These are phyloP conservation scores for Ogataea sp. DNA, from an alignment of 805 yeast species.

Conservation along the genomic window DNA sequence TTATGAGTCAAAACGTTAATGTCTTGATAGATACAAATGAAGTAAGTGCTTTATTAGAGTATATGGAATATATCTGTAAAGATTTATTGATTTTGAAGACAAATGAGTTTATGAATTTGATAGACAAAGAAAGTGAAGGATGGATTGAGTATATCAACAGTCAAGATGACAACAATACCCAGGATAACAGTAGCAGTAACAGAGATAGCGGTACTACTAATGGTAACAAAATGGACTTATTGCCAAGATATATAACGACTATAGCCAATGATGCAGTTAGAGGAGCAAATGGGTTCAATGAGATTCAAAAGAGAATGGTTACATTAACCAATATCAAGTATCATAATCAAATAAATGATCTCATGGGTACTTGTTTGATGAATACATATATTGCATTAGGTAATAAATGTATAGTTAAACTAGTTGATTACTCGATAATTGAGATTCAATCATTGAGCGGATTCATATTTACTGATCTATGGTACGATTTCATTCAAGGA, in stretches of 20 bases:
- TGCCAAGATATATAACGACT: constrained; percentile 22
- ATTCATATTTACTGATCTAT: constrained; percentile 17
- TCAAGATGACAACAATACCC: not conserved
- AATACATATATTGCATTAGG: constrained; percentile 18
- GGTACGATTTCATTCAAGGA: constrained; percentile 21
- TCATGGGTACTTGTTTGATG: constrained; percentile 8
- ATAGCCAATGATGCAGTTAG: constrained; percentile 23
- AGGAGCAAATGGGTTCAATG: constrained; percentile 21
- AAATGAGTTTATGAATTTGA: constrained; percentile 12
- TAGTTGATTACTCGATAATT: constrained; percentile 16
- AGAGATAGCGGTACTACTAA: too few species aligned
- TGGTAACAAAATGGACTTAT: constrained; percentile 15
- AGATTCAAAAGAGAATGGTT: constrained; percentile 12
- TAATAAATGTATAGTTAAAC: constrained; percentile 17
- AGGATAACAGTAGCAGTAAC: too few species aligned
- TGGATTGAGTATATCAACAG: constrained; percentile 9
- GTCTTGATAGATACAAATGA: constrained; percentile 31
- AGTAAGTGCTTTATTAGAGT: constrained; percentile 18
- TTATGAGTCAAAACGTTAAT: constrained; percentile 21
- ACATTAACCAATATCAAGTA: constrained; percentile 14
- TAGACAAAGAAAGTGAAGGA: constrained; percentile 10
- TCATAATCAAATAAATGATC: constrained; percentile 11
- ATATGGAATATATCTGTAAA: constrained; percentile 14
- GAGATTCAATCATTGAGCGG: constrained; percentile 17
- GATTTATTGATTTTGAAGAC: constrained; percentile 14